These are phyloP conservation scores for Anthracocystis setariae DNA, from an alignment of 1,284 basidiomycete genomes.

Conservation along the genomic window DNA sequence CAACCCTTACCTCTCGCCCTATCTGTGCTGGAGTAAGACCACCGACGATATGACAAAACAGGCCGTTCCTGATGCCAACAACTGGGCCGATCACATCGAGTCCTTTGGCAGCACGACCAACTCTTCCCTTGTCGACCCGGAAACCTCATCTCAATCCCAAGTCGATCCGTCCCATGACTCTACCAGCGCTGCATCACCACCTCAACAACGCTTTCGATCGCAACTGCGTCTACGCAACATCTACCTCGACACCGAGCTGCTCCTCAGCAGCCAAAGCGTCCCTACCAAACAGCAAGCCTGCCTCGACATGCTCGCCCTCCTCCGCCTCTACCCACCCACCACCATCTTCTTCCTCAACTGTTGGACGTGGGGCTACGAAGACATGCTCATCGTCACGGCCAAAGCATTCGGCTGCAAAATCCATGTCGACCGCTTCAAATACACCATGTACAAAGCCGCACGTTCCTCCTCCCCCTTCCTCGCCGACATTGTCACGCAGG, in stretches of 20 bases:
- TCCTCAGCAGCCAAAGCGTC: conserved; percentile 24
- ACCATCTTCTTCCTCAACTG: conserved; percentile 86
- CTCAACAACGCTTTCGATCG: not conserved
- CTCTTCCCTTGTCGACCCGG: conserved; percentile 10
- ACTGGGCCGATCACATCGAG: conserved; percentile 33
- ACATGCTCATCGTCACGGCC: conserved; percentile 44
- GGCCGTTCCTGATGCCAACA: not conserved
- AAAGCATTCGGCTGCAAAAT: conserved; percentile 72
- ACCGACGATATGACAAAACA: not conserved
- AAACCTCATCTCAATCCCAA: conserved; percentile 8
- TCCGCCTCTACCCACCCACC: conserved; percentile 70
- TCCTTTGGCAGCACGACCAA: conserved; percentile 17
- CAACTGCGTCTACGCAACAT: conserved; percentile 76
- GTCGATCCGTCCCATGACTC: not conserved
- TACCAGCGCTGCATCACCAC: not conserved
- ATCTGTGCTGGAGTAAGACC: conserved; percentile 70
- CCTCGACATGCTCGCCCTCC: conserved; percentile 75
- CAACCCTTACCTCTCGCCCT: conserved; percentile 78
- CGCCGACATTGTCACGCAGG: conserved; percentile 74
- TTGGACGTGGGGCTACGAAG: conserved; percentile 84
- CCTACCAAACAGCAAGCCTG: conserved; percentile 67
- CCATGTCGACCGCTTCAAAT: conserved; percentile 88
- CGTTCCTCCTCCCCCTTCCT: conserved; percentile 75
- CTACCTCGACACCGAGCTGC: conserved; percentile 83
- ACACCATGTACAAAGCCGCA: conserved; percentile 73